Base-by-base conservation (phyloP, 768 basidiomycete species). In the Lactarius psammicola region DNA sequence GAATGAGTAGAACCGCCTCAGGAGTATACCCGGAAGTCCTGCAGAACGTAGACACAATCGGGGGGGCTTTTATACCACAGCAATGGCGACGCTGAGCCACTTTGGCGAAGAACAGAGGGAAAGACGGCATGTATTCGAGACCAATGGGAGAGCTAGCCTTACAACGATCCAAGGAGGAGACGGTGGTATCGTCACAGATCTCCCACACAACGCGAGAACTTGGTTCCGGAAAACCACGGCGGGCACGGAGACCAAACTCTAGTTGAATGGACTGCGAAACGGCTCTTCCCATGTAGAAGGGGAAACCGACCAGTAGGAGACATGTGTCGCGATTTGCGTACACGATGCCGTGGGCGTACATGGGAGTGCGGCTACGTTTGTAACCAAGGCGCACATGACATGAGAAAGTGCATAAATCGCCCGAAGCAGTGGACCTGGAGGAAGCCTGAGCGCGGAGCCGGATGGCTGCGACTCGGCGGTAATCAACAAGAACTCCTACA, bases 1-100 rank as follows among this genome's bases (percentile, higher is more conserved):
- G n/a, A n/a, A 44, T 44, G 20, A 44, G 30, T 57, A 17, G 44
- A 51, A 51, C 20, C 23, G 56, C 40, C 44, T 65, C 36, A 54
- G 11, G 2, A 11, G 55, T 33, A 8, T 53, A 34, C 11, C 59
- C 49, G 26, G 36, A 10, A 26, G 64, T 56, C 54, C 34, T 56
- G 42, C 33, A 30, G 59, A 38, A 20, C 1, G 28, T 5, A 55
- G 18, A 10, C 40, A 33, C 42, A 23, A 20, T 4, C 46, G 20
- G n/a, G 40, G 42, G 20, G 20, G 20, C 20, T 44, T 40, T 60
- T 59, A 59, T 64, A n/a, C 26, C 8, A 11, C 26, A 6, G 59
- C n/a, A 3, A 17, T 10, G n/a, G 40, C 8, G 30, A 42, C 40
- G 20, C 17, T 2, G 26, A 26, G 49, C 36, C 2, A 58, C 23